Evolutionary conservation across 352 stramenopile species (phyloP).

Genomic region (Phytophthora hybrid): DNA sequence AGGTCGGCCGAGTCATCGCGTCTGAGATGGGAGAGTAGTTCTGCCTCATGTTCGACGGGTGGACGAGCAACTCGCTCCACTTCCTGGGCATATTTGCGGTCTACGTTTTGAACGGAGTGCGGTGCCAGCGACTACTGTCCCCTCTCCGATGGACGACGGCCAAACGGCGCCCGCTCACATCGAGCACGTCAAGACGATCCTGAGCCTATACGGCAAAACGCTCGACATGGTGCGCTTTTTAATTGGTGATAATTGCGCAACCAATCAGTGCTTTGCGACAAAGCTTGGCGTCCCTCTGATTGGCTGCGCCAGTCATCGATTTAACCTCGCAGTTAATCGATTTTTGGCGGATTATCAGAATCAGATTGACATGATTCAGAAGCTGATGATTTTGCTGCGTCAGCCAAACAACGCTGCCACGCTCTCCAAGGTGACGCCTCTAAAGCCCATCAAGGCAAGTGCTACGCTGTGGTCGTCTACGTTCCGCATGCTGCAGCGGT

Average conservation of each 20-base stretch:
- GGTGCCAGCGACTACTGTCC: neutral
- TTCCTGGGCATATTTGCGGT: neutral
- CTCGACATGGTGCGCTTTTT: neutral
- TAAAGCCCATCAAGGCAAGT: slow-evolving; percentile 12
- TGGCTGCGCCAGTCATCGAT: neutral
- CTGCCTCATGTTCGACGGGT: neutral
- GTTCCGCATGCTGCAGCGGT: slow-evolving; percentile 14
- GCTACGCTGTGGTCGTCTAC: slow-evolving; percentile 7
- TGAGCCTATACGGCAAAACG: neutral
- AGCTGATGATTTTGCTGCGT: too few relatives aligned
- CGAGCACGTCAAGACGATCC: neutral
- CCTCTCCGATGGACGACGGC: neutral
- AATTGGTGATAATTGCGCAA: neutral
- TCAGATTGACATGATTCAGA: too few relatives aligned
- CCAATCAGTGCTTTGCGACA: neutral
- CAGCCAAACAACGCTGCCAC: too few relatives aligned
- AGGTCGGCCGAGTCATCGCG: neutral
- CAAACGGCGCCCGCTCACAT: neutral
- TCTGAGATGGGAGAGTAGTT: neutral
- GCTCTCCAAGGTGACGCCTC: neutral
- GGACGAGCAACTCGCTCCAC: neutral
- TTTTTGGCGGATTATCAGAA: too few relatives aligned
- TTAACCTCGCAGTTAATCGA: neutral
- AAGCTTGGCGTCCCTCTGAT: neutral
- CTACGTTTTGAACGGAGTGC: neutral